Evolutionary conservation across 306 rosid species (phyloP).

Genomic region (Phaseolus lunatus): DNA sequence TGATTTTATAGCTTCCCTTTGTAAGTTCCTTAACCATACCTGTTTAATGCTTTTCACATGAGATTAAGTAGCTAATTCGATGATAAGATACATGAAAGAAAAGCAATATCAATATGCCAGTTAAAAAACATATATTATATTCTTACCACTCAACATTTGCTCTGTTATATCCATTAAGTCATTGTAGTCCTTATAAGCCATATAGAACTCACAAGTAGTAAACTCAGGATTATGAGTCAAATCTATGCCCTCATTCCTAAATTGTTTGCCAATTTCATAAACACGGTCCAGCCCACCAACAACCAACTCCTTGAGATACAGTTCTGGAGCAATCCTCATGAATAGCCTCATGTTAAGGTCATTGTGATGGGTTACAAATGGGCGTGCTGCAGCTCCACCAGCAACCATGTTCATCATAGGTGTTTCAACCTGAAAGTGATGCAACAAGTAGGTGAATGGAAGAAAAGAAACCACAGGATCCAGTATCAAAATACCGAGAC

Average conservation of each 20-base stretch:
- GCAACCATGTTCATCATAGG: conserved; percentile 99
- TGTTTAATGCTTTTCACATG: conserved; percentile 46
- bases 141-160: conserved; percentile 85
- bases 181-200: conserved; percentile 86
- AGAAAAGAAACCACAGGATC: conserved; percentile 8
- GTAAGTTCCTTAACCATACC: conserved; percentile 92
- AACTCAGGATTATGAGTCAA: conserved; percentile 64
- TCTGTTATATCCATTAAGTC: conserved; percentile 89
- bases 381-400: conserved; percentile 98
- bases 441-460: conserved; percentile 36
- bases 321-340: conserved; percentile 97
- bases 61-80: conserved; percentile 24
- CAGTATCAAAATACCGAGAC: not conserved
- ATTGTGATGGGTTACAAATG: conserved; percentile 90
- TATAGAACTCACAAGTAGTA: conserved; percentile 96
- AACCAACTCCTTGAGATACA: conserved; percentile 88
- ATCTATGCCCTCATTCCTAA: conserved; percentile 10
- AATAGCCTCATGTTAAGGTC: conserved; percentile 83
- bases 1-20: conserved; percentile 74
- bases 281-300: conserved; percentile 97
- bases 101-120: conserved; percentile 14
- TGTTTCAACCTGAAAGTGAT: conserved; percentile 78
- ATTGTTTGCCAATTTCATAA: conserved; percentile 95
- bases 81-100: conserved; percentile 14
- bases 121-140: not conserved